These are phyloP conservation scores for Aphanomyces stellatus DNA, from an alignment of 352 stramenopile genomes.

Conservation along the genomic window DNA sequence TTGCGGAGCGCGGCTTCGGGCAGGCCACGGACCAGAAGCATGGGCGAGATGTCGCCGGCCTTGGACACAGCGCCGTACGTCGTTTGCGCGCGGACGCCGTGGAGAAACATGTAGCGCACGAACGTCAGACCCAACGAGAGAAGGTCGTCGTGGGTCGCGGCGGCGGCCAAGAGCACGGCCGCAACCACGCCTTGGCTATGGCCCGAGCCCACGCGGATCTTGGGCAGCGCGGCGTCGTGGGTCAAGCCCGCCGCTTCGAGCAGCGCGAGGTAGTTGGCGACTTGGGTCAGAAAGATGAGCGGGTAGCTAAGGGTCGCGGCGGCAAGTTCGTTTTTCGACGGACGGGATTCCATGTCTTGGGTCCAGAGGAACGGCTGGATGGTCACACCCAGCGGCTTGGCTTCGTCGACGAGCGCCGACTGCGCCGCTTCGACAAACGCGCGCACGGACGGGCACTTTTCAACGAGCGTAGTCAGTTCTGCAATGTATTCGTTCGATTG, in stretches of 20 bases:
- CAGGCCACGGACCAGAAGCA: constrained; percentile 62
- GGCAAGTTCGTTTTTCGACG: constrained; percentile 23
- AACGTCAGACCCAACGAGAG: constrained; percentile 32
- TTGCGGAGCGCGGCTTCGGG: constrained; percentile 42
- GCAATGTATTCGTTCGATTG: constrained; percentile 15
- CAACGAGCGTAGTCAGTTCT: constrained; percentile 10
- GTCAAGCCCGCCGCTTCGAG: constrained; percentile 37
- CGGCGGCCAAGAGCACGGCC: constrained; percentile 52
- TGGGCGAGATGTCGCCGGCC: constrained; percentile 38
- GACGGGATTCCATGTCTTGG: constrained; percentile 1
- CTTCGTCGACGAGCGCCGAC: constrained; percentile 16
- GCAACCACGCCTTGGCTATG: constrained; percentile 77
- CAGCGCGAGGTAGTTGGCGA: constrained; percentile 68
- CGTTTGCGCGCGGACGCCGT: constrained; percentile 66
- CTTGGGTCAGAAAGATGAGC: constrained; percentile 63
- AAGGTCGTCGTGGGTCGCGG: constrained; percentile 46
- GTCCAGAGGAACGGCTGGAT: constrained; percentile 20
- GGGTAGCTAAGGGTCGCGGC: constrained; percentile 68
- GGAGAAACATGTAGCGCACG: constrained; percentile 76
- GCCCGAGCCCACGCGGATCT: constrained; percentile 37
- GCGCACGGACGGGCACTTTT: constrained; percentile 5
- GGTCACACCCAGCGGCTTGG: constrained; percentile 17
- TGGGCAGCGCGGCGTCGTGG: constrained; percentile 50
- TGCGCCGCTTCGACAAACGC: constrained; percentile 14
- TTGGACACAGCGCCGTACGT: constrained; percentile 31